These are phyloP conservation scores for Nakataea oryzae DNA, from an alignment of 2,329 filamentous ascomycete species.

Conservation along the genomic window DNA sequence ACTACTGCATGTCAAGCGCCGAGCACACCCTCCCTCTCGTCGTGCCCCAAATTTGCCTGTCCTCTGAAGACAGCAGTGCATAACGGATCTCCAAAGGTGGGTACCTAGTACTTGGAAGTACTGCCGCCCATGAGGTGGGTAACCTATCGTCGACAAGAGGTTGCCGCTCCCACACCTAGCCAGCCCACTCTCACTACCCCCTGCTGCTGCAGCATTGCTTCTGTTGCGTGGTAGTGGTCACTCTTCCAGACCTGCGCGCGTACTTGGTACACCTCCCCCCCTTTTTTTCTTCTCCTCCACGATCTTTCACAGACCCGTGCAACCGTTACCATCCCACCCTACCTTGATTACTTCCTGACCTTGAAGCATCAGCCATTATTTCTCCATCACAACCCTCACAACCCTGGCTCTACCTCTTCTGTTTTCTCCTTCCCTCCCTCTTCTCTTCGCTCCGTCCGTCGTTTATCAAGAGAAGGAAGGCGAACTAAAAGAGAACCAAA, in stretches of 20 bases:
- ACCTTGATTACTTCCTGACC: not conserved
- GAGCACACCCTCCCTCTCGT: conserved; percentile 13
- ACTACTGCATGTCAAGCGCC: conserved; percentile 26
- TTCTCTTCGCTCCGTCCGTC: not conserved
- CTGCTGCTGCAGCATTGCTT: conserved; percentile 1
- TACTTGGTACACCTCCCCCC: conserved; percentile 4
- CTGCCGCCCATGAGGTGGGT: conserved; percentile 14
- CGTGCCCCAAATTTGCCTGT: conserved; percentile 4
- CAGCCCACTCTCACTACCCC: conserved; percentile 5
- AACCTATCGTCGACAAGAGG: conserved; percentile 11
- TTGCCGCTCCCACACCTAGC: conserved; percentile 21
- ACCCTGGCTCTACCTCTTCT: not conserved
- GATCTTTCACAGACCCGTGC: conserved; percentile 8
- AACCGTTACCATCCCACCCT: conserved; percentile 2
- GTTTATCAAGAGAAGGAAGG: not conserved
- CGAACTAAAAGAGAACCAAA: not conserved
- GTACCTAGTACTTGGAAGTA: conserved; percentile 9
- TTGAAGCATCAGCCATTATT: not conserved
- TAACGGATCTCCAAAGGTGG: conserved; percentile 8
- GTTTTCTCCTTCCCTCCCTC: not conserved
- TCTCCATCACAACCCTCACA: not conserved
- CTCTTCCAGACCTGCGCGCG: conserved; percentile 6
- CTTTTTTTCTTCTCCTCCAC: conserved; percentile 4
- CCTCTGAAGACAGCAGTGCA: not conserved
- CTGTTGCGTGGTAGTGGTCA: conserved; percentile 4